Evolutionary conservation across 768 basidiomycete species (phyloP).

Genomic region (Naganishia vaughanmartiniae): DNA sequence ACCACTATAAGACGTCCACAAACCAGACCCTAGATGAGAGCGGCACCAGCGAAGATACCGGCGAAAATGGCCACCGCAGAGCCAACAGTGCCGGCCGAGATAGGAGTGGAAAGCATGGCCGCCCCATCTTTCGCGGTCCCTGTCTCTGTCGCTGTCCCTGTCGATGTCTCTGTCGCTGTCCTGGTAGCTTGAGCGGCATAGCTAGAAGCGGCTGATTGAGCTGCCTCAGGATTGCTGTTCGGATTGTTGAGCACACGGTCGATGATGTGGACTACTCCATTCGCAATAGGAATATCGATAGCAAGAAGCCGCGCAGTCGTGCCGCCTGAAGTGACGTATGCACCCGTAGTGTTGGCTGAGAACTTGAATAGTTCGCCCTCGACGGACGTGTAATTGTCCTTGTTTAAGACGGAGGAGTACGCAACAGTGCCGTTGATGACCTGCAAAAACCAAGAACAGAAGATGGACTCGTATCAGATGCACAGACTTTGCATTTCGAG

Average conservation of each 20-base stretch:
- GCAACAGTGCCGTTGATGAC: slow-evolving; percentile 67
- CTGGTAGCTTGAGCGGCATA: slow-evolving; percentile 39
- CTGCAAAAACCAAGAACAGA: slow-evolving; percentile 46
- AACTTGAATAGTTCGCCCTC: slow-evolving; percentile 61
- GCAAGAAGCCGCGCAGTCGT: slow-evolving; percentile 60
- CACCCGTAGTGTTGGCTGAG: slow-evolving; percentile 60
- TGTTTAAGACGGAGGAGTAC: slow-evolving; percentile 60
- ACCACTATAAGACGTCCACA: too few relatives aligned
- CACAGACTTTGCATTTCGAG: not conserved
- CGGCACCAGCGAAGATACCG: slow-evolving; percentile 37
- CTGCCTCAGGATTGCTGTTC: slow-evolving; percentile 49
- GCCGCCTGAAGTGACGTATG: slow-evolving; percentile 58
- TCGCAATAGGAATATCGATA: slow-evolving; percentile 62
- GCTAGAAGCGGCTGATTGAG: slow-evolving; percentile 44
- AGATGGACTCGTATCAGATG: not conserved
- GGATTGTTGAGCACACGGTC: slow-evolving; percentile 52
- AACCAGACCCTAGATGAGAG: not conserved
- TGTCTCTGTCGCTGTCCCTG: slow-evolving; percentile 36
- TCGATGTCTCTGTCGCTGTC: slow-evolving; percentile 36
- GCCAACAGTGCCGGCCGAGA: slow-evolving; percentile 32
- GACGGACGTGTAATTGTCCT: slow-evolving; percentile 58
- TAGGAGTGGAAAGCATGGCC: not conserved
- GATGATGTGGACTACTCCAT: slow-evolving; percentile 66
- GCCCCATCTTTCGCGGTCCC: too few relatives aligned
- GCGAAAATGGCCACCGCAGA: slow-evolving; percentile 35